A percentile compares a stretch with the other conserved stretches of the same genome.
Conservation (phyloP, 192 early-diverging fungal genomes). For the Umbelopsis sp. region DNA sequence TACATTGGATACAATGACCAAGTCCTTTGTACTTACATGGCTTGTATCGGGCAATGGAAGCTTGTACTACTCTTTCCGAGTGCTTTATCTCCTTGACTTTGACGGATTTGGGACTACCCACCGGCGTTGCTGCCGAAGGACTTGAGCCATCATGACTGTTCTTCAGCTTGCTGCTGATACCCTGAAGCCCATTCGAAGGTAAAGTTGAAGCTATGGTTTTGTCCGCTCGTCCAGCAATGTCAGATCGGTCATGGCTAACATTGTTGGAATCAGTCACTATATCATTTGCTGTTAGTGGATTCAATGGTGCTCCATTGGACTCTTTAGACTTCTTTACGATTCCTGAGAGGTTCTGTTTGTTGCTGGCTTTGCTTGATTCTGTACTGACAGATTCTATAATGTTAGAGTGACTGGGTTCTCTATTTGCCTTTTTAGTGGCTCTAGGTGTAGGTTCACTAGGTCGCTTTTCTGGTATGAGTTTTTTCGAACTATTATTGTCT, state of each 20-base stretch:
- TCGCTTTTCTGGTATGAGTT: conserved; percentile 10
- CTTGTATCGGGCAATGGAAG: conserved; percentile 42
- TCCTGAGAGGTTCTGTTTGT: not conserved
- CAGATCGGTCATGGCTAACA: not conserved
- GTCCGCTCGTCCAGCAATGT: not conserved
- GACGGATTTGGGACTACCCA: not conserved
- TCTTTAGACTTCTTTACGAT: not conserved
- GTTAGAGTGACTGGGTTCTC: not conserved
- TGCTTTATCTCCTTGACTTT: conserved; percentile 39
- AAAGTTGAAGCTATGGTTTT: not conserved
- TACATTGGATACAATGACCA: too few relatives aligned
- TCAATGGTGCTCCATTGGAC: not conserved
- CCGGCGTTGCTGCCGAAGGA: not conserved
- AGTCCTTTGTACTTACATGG: conserved; percentile 36
- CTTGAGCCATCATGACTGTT: not conserved
- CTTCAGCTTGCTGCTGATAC: not conserved
- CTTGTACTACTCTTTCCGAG: conserved; percentile 45
- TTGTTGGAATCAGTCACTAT: not conserved
- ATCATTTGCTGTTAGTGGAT: not conserved
- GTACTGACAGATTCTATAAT: not conserved
- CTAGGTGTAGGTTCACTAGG: not conserved
- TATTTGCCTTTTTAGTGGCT: not conserved
- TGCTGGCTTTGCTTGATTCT: not conserved
- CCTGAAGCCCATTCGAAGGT: conserved; percentile 9
- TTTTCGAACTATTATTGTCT: not conserved